Percentiles rank a stretch among this genome's conserved stretches.
phyloP scores from a whole-genome alignment of 179 eudicot species.

The Amaranthus tricolor region DNA sequence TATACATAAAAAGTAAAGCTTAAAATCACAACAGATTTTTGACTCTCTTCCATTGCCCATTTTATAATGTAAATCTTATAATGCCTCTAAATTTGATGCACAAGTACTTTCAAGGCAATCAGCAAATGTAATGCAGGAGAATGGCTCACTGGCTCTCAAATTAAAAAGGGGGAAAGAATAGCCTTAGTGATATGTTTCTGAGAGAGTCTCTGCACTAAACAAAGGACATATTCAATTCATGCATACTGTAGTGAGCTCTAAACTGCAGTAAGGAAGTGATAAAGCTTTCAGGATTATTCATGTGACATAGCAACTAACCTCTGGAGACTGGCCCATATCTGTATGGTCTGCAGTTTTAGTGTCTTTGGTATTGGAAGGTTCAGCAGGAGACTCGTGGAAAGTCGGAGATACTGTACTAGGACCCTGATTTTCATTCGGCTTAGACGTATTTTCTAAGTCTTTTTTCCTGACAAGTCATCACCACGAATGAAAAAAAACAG shows the following conservation, averaged over 20 bases:
- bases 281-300: not conserved
- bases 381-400: conserved; percentile 32
- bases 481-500: conserved; percentile 5
- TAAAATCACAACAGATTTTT: no score
- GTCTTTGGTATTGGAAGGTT: conserved; percentile 28
- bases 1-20: no score
- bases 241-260: not conserved
- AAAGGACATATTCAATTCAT: not conserved
- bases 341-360: conserved; percentile 31
- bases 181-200: not conserved
- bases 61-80: not conserved
- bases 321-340: conserved; percentile 33
- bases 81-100: not conserved
- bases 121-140: not conserved
- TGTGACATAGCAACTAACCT: conserved; percentile 40
- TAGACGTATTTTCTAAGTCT: conserved; percentile 29
- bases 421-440: conserved; percentile 36
- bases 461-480: conserved; percentile 36
- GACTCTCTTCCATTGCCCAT: not conserved
- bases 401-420: conserved; percentile 31
- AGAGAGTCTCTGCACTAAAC: not conserved
- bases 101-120: not conserved
- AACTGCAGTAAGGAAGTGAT: not conserved
- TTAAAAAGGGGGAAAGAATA: not conserved
- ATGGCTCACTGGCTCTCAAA: not conserved